phyloP scores from a whole-genome alignment of 352 stramenopile species.

The Thalassiosira ordinaria region DNA sequence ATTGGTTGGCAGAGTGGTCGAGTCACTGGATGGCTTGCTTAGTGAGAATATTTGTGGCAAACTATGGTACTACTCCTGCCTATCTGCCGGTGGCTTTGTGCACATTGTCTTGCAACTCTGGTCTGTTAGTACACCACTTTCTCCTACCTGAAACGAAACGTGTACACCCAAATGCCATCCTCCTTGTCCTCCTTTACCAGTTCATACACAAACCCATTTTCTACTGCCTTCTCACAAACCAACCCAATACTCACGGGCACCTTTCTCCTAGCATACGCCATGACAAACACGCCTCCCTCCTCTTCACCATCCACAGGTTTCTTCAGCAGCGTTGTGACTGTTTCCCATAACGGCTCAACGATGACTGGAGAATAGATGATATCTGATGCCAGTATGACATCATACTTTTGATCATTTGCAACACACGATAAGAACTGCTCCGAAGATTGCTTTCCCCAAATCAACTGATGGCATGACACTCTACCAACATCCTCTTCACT shows the following conservation, averaged over 20 bases:
- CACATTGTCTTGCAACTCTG: no score
- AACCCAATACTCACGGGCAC: constrained; percentile 75
- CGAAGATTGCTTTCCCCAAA: constrained; percentile 56
- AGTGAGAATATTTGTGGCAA: no score
- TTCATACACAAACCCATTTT: constrained; percentile 66
- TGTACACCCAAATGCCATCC: constrained; percentile 67
- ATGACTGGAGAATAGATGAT: constrained; percentile 78
- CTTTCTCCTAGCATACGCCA: constrained; percentile 76
- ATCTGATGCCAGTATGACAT: constrained; percentile 80
- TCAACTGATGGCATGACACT: constrained; percentile 56
- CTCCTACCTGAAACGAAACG: constrained; percentile 48
- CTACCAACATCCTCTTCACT: constrained; percentile 5
- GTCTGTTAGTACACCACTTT: background rate
- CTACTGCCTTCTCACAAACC: constrained; percentile 59
- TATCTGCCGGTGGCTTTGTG: no score
- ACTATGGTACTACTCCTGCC: no score
- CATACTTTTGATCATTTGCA: constrained; percentile 52
- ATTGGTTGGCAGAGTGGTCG: no score
- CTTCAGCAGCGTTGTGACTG: constrained; percentile 61
- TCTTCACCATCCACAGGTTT: constrained; percentile 14
- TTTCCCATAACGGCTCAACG: constrained; percentile 79
- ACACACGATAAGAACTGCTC: constrained; percentile 54
- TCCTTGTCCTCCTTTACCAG: constrained; percentile 49
- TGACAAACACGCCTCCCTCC: constrained; percentile 62
- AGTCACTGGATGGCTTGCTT: no score